Base-by-base conservation (phyloP, 768 basidiomycete species). In the Tylopilus rubrobrunneus region DNA sequence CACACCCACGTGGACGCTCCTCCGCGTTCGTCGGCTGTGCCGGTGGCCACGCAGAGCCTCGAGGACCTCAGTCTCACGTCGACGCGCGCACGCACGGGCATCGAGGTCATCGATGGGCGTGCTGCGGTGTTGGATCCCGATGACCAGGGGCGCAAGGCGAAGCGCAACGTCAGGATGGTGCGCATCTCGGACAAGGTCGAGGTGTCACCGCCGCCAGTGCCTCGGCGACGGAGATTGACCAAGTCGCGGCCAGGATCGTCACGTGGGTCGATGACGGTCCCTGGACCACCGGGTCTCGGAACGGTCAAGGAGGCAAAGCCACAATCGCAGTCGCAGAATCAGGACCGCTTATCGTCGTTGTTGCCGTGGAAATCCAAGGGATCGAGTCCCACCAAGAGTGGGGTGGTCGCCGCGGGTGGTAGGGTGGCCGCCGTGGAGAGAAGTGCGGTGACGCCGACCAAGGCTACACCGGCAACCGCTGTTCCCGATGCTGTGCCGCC, bases 101-200 rank as follows among this genome's bases (percentile, higher is more conserved):
- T 61, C 23, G 64, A 60, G 4, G 51, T 45, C 15, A 42, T 52
- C 6, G 43, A 40, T 2, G 51, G 39, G 1, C 10, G 33, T 23
- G 7, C 11, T 7, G 28, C 2, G 3, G 27, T 4, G 3, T 21
- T 17, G 31, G 43, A 51, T 5, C 6, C 7, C n/a, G 60, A 53
- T 10, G 51, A 29, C 36, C 15, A 37, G 14, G 36, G 36, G 36
- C 55, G 19, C 33, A 58, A 46, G 44, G 53, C 27, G 0, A 58
- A 54, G 39, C 65, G 57, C 34, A 65, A 65, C 25, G 60, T 67
- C 39, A 62, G 65, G 17, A 34, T 34, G 49, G 65, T 66, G 37
- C 52, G 63, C 15, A 67, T 66, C 6, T 67, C 65, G 25, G 65
- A 67, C 41, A 60, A 28, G 0, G 58, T 66, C 25, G 49, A 65